These are phyloP conservation scores for Trebouxiophyceae sp. DNA, from an alignment of 163 green algal genomes.

Conservation along the genomic window DNA sequence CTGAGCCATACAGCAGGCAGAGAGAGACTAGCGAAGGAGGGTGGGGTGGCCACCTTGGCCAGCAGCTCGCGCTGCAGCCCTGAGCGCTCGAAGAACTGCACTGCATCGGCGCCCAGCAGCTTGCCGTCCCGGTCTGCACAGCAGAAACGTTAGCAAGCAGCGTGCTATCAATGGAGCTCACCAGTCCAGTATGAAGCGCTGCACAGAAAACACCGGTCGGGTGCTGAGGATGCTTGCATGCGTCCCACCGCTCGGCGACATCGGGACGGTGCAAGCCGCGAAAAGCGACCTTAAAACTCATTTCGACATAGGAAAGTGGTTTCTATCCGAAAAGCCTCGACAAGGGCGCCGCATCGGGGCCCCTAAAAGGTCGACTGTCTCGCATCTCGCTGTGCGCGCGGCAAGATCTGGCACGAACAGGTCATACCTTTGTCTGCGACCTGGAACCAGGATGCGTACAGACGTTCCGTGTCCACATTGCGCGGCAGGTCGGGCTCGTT, in stretches of 20 bases:
- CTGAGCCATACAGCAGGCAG: too few species aligned
- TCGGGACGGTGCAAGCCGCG: neutral
- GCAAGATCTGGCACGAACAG: neutral
- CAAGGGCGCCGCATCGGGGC: too few species aligned
- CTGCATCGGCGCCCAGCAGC: slow-evolving; percentile 61
- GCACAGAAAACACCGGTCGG: neutral
- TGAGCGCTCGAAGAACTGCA: slow-evolving; percentile 79
- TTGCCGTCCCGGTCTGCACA: slow-evolving; percentile 46
- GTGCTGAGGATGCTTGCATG: neutral
- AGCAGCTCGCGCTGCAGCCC: slow-evolving; percentile 64
- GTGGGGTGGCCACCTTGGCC: slow-evolving; percentile 37
- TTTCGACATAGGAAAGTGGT: neutral
- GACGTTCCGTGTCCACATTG: slow-evolving; percentile 10
- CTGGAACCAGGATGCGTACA: slow-evolving; percentile 33
- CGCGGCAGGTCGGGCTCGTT: neutral
- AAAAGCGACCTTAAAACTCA: neutral
- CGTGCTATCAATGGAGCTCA: neutral
- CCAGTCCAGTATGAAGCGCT: neutral
- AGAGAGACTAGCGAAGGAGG: too few species aligned
- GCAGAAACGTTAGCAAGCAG: neutral
- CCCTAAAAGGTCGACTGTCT: too few species aligned
- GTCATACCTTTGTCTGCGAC: slow-evolving; percentile 27
- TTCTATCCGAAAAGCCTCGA: too few species aligned
- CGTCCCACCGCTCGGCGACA: neutral
- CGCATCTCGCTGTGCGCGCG: too few species aligned